Percentiles rank a stretch among this genome's conserved stretches.
Conservation (phyloP, 164 flowering plant species). For the Umbellularia californica region DNA sequence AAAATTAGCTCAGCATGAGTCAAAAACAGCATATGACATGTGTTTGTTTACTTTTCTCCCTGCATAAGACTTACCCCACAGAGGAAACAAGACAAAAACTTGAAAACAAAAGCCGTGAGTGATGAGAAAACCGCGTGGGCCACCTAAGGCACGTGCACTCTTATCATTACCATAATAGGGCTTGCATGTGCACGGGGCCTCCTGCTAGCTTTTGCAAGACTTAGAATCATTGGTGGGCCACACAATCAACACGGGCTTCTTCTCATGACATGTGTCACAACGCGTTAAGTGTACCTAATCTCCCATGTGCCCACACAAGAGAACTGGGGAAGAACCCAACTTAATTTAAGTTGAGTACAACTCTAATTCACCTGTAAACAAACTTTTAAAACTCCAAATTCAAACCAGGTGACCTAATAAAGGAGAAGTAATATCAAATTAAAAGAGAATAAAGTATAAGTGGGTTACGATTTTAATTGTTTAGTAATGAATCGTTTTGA, state of each 20-base stretch:
- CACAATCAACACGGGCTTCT: too few species aligned
- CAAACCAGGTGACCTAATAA: neutral
- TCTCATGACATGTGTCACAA: neutral
- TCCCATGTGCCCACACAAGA: slow-evolving; percentile 1
- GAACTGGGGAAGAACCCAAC: neutral
- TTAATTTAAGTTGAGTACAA: neutral
- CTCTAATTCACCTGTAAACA: neutral
- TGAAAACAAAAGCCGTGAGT: neutral
- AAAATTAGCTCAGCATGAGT: neutral
- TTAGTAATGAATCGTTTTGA: too few species aligned
- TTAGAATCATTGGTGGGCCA: too few species aligned
- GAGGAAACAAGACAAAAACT: neutral
- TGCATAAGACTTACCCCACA: neutral
- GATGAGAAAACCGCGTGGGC: slow-evolving; percentile 1
- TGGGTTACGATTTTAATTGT: too few species aligned
- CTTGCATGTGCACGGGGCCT: neutral
- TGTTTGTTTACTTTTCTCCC: slow-evolving; percentile 27
- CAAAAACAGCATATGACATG: neutral
- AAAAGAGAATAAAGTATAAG: too few species aligned
- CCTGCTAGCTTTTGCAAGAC: neutral
- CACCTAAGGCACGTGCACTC: neutral
- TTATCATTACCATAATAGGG: neutral
- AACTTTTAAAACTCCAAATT: too few species aligned
- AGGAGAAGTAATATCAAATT: neutral
- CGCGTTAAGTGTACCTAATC: neutral